These are phyloP conservation scores for Capronia epimyces DNA, from an alignment of 2,329 filamentous ascomycete species.

Conservation along the genomic window DNA sequence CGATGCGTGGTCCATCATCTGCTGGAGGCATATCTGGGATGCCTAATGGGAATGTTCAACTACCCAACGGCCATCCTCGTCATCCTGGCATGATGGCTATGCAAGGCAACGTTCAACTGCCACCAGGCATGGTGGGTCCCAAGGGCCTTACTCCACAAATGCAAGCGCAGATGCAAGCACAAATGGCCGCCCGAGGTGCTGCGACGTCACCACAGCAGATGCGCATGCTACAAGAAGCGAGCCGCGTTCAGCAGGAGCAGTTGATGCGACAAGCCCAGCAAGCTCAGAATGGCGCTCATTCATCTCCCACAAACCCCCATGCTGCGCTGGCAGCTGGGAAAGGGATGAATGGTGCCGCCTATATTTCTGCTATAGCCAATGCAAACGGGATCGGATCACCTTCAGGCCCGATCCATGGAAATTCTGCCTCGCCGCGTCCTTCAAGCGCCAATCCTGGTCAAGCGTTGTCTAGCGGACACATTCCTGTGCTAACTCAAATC, in stretches of 20 bases:
- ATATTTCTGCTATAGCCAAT: slow-evolving; percentile 43
- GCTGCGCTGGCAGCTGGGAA: slow-evolving; percentile 35
- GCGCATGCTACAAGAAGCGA: slow-evolving; percentile 45
- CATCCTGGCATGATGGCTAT: slow-evolving; percentile 40
- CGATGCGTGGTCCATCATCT: slow-evolving; percentile 25
- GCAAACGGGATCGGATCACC: slow-evolving; percentile 42
- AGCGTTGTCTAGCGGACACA: slow-evolving; percentile 49
- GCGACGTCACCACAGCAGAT: slow-evolving; percentile 41
- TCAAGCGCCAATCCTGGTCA: slow-evolving; percentile 39
- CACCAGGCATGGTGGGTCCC: slow-evolving; percentile 48
- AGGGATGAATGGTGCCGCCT: slow-evolving; percentile 40
- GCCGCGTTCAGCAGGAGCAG: slow-evolving; percentile 39
- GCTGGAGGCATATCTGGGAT: slow-evolving; percentile 29
- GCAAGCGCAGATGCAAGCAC: slow-evolving; percentile 63
- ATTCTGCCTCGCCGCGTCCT: slow-evolving; percentile 42
- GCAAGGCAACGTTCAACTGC: slow-evolving; percentile 42
- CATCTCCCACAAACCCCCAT: slow-evolving; percentile 44
- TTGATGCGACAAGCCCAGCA: slow-evolving; percentile 36
- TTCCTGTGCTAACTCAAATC: slow-evolving; percentile 51
- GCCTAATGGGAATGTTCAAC: slow-evolving; percentile 35
- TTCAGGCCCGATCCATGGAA: slow-evolving; percentile 37
- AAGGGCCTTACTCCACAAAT: slow-evolving; percentile 58
- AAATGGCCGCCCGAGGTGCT: slow-evolving; percentile 46
- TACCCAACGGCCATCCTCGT: slow-evolving; percentile 35
- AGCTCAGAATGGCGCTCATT: slow-evolving; percentile 39